Percentiles rank a stretch among this genome's conserved stretches.
These are phyloP conservation scores for Phytophthora niederhauseri DNA, from an alignment of 352 stramenopile species.

Conservation along the genomic window DNA sequence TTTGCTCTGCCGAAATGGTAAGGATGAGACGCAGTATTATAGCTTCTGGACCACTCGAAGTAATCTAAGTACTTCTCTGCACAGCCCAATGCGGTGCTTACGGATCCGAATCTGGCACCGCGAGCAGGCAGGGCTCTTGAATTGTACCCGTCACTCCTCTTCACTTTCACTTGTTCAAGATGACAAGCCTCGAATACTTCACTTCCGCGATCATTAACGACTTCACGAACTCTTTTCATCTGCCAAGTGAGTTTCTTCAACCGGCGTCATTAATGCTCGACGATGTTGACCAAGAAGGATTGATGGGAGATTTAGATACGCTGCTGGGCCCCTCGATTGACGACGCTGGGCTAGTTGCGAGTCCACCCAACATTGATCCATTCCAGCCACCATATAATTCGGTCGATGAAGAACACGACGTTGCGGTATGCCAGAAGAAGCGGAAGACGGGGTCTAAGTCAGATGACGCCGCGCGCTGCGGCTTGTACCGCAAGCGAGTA, in stretches of 20 bases:
- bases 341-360: background rate
- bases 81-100: too few relatives aligned
- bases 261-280: background rate
- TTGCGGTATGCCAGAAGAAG: background rate
- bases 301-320: background rate
- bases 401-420: background rate
- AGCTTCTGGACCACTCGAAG: too few relatives aligned
- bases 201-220: background rate
- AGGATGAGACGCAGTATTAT: too few relatives aligned
- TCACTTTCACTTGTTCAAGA: background rate
- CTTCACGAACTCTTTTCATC: background rate
- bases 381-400: background rate
- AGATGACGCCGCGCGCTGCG: background rate
- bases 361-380: background rate
- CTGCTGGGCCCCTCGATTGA: background rate
- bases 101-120: background rate
- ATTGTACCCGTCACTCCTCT: background rate
- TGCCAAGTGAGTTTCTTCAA: background rate
- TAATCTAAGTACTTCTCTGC: too few relatives aligned
- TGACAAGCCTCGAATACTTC: conserved; percentile 1
- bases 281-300: background rate
- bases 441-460: background rate
- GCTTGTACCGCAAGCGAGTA: background rate
- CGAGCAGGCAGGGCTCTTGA: background rate
- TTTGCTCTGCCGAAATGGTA: too few relatives aligned